A percentile compares a stretch with the other conserved stretches of the same genome.
These are phyloP conservation scores for Sophora flavescens DNA, from an alignment of 306 rosid genomes.

Conservation along the genomic window DNA sequence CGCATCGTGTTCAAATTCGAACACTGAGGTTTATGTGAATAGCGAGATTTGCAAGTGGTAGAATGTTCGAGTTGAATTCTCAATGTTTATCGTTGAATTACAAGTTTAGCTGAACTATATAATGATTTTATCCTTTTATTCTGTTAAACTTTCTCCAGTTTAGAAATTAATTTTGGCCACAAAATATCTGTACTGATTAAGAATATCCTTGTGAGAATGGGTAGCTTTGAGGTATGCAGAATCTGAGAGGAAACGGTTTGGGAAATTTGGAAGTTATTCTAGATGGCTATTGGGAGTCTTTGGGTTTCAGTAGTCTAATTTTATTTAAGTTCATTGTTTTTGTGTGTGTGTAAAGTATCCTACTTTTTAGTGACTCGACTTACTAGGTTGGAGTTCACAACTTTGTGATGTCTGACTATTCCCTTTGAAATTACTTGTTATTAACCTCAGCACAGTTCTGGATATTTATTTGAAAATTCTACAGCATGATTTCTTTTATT, in stretches of 20 bases:
- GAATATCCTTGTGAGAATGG: conserved; percentile 22
- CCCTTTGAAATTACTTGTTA: not conserved
- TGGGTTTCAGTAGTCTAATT: conserved; percentile 13
- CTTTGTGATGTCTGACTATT: not conserved
- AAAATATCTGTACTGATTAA: not conserved
- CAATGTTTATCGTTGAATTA: conserved; percentile 16
- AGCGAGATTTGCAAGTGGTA: not conserved
- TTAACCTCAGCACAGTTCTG: conserved; percentile 8
- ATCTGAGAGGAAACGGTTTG: not conserved
- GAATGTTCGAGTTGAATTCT: conserved; percentile 25
- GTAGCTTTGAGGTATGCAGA: not conserved
- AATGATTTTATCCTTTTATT: not conserved
- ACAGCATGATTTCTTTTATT: conserved; percentile 9
- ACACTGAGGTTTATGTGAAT: not conserved
- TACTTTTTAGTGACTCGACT: conserved; percentile 11
- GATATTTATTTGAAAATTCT: conserved; percentile 17
- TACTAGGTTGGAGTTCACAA: conserved; percentile 5
- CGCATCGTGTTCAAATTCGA: conserved; percentile 9
- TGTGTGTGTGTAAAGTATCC: conserved; percentile 1
- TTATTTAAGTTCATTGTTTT: not conserved
- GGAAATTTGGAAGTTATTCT: conserved; percentile 3
- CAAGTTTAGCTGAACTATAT: not conserved
- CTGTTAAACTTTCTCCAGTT: not conserved
- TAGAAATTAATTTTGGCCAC: not conserved
- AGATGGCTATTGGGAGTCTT: conserved; percentile 23